Evolutionary conservation across 768 basidiomycete genomes (phyloP).

Genomic region (Termitomyces sp.): DNA sequence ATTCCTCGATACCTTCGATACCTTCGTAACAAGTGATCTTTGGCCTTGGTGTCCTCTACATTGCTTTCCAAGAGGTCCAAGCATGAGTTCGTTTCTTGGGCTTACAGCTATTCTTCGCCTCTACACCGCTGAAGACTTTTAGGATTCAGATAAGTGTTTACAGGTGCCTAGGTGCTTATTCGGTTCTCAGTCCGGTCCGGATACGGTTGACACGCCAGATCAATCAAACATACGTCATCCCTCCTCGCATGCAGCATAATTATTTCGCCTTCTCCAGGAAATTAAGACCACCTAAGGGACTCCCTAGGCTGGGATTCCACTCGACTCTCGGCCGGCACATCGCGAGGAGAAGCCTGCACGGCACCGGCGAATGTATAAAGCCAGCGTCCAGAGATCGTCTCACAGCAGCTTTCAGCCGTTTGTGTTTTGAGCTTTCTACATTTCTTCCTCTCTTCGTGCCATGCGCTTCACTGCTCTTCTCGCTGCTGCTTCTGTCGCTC

Average conservation of each 20-base stretch:
- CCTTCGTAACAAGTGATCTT: slow-evolving; percentile 1
- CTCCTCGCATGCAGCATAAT: too few species aligned
- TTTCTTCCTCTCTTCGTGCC: neutral
- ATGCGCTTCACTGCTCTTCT: slow-evolving; percentile 30
- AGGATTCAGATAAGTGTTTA: neutral
- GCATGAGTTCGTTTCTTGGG: neutral
- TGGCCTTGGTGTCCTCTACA: neutral
- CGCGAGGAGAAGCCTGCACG: neutral
- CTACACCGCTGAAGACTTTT: neutral
- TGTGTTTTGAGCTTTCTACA: neutral
- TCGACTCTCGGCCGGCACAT: slow-evolving; percentile 1
- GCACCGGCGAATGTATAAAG: slow-evolving; percentile 9
- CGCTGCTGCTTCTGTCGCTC: slow-evolving; percentile 18
- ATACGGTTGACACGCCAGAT: slow-evolving; percentile 12
- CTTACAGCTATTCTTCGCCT: neutral
- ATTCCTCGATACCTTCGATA: neutral
- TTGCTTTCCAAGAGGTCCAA: neutral
- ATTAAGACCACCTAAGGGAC: neutral
- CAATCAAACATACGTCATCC: slow-evolving; percentile 6
- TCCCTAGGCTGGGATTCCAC: neutral
- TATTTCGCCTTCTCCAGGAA: neutral
- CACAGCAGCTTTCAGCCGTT: slow-evolving; percentile 5
- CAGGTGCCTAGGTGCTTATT: neutral
- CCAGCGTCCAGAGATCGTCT: neutral
- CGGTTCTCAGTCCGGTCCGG: neutral